Percentiles rank a stretch among this genome's conserved stretches.
Evolutionary conservation across 2,329 filamentous ascomycete genomes (phyloP).

Genomic region (Cryoendolithus antarcticus): DNA sequence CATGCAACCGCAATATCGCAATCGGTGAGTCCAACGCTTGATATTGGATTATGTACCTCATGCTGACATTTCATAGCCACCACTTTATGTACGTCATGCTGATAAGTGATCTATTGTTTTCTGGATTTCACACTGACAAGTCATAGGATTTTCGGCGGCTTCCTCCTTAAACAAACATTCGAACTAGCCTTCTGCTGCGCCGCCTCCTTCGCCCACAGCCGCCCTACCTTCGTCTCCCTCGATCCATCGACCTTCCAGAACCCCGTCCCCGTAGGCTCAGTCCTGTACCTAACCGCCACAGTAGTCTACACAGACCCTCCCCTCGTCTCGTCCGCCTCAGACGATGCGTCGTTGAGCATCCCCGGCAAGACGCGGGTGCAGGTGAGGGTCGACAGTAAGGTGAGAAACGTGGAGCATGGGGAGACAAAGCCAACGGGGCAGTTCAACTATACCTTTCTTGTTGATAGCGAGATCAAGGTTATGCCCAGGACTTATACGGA

Average conservation of each 20-base stretch:
- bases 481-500: slow-evolving; percentile 53
- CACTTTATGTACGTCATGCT: too few relatives aligned
- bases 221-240: slow-evolving; percentile 59
- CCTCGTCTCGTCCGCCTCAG: slow-evolving; percentile 23
- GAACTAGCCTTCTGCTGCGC: slow-evolving; percentile 67
- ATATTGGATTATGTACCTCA: not conserved
- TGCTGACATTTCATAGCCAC: too few relatives aligned
- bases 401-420: slow-evolving; percentile 59
- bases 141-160: slow-evolving; percentile 63
- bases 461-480: slow-evolving; percentile 52
- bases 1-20: slow-evolving; percentile 63
- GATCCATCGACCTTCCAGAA: slow-evolving; percentile 66
- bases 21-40: slow-evolving; percentile 26
- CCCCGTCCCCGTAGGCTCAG: slow-evolving; percentile 61
- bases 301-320: slow-evolving; percentile 60
- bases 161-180: slow-evolving; percentile 61
- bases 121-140: too few relatives aligned
- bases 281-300: slow-evolving; percentile 60
- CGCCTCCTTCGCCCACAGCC: slow-evolving; percentile 55
- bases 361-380: slow-evolving; percentile 45
- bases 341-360: too few relatives aligned
- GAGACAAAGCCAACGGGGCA: slow-evolving; percentile 56
- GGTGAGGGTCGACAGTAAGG: slow-evolving; percentile 59
- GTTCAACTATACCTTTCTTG: slow-evolving; percentile 64
- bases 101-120: too few relatives aligned